Base-by-base conservation (phyloP, 257 asterid species). In the Penstemon barbatus region DNA sequence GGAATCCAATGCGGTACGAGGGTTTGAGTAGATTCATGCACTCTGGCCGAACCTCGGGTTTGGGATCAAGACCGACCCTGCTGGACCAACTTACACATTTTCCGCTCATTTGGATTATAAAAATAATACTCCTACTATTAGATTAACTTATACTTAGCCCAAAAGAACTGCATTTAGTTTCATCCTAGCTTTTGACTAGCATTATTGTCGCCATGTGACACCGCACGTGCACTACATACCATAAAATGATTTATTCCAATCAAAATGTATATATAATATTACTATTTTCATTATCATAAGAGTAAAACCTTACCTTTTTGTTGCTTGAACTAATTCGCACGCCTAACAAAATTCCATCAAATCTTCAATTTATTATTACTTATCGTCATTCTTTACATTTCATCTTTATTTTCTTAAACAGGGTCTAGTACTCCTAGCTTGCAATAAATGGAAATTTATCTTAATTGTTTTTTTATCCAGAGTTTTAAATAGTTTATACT, bases 41-140 rank as follows among this genome's bases (percentile, higher is more conserved):
- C 52, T 62, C n/a, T 46, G 7, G 9, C 2, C 57, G 37, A 48
- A 19, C 78, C 78, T 77, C 75, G 82, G 82, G 80, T 80, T 66
- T 58, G 82, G 74, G 56, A 68, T 71, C 43, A 2, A 53, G 69
- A 42, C 72, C 82, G 79, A 70, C 76, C 77, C 71, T 41, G 73
- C 57, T 70, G 65, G 82, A 74, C 78, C 85, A 74, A 66, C 33
- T 64, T 75, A 67, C 86, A 45, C 61, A 50, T 74, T 74, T 77
- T 71, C 11, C 74, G 76, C 57, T 61, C 85, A 70, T 81, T 58
- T 81, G 83, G 81, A 72, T 78, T 81, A 77, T 66, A 70, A 81
- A 75, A 57, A 65, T 8, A 53, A 39, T 2, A n/a, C 15, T 15
- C 18, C 11, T 43, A 37, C 41, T 19, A 57, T 45, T 45, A 25